A percentile compares a stretch with the other conserved stretches of the same genome.
These are phyloP conservation scores for Anthracocystis setariae DNA, from an alignment of 1,284 basidiomycete genomes.

Conservation along the genomic window DNA sequence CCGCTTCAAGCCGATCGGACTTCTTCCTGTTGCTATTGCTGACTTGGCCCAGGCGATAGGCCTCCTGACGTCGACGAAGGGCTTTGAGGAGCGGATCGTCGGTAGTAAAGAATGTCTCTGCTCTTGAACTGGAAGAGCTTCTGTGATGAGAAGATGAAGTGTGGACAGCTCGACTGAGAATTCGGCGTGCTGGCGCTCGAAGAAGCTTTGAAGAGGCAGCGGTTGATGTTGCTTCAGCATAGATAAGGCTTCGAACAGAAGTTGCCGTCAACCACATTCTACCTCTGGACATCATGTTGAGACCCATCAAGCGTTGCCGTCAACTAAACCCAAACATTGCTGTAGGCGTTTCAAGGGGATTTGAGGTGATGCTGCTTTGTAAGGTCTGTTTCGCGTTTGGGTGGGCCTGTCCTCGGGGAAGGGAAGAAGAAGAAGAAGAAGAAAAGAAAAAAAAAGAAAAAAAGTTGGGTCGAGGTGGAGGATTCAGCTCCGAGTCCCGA, in stretches of 20 bases:
- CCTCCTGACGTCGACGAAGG: constrained; percentile 22
- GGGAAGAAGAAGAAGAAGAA: neutral
- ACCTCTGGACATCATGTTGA: too few relatives aligned
- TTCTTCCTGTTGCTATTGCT: constrained; percentile 11
- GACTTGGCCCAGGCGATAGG: constrained; percentile 21
- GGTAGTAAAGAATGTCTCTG: constrained; percentile 12
- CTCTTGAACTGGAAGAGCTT: neutral
- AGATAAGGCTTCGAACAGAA: too few relatives aligned
- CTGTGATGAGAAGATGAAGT: neutral
- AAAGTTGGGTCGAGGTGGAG: neutral
- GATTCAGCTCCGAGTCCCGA: constrained; percentile 11
- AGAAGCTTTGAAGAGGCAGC: too few relatives aligned
- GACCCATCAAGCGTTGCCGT: too few relatives aligned
- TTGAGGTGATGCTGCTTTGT: too few relatives aligned
- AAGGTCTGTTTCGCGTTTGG: too few relatives aligned
- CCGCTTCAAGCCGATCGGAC: constrained; percentile 23
- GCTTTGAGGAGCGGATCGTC: constrained; percentile 23
- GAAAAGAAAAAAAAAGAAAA: constrained; percentile 1
- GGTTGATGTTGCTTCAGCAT: too few relatives aligned
- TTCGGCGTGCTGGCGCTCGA: neutral
- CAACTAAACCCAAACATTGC: too few relatives aligned
- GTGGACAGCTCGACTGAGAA: neutral
- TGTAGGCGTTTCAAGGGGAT: too few relatives aligned
- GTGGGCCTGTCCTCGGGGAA: neutral
- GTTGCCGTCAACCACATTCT: too few relatives aligned